phyloP scores from a whole-genome alignment of 331 rosid species.

The Pyrus hybrid region DNA sequence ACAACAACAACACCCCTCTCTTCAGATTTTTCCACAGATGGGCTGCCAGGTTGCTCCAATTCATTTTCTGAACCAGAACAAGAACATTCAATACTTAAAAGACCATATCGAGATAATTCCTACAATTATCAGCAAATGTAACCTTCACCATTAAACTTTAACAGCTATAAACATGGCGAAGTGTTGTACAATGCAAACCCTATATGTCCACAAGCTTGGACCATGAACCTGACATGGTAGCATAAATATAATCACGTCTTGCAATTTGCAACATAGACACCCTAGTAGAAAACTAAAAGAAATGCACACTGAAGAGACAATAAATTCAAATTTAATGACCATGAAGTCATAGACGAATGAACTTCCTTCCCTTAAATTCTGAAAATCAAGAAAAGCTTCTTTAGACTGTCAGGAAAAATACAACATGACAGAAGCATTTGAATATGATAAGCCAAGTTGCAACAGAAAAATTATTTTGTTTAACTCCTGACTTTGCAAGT shows the following conservation, averaged over 20 bases:
- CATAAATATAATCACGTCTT: not conserved
- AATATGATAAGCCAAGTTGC: not conserved
- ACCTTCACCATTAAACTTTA: not conserved
- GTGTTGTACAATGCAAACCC: not conserved
- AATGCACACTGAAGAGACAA: not conserved
- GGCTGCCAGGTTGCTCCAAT: conserved; percentile 83
- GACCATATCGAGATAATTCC: not conserved
- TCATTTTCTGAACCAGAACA: conserved; percentile 56
- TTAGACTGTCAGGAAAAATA: not conserved
- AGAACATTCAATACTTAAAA: conserved; percentile 3
- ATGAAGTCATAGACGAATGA: not conserved
- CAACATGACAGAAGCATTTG: not conserved
- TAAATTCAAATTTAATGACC: not conserved
- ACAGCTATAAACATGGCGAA: not conserved
- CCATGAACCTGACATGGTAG: not conserved
- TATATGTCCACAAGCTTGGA: not conserved
- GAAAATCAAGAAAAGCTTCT: not conserved
- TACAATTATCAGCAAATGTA: not conserved
- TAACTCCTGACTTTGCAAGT: not conserved
- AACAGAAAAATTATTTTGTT: not conserved
- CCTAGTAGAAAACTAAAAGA: not conserved
- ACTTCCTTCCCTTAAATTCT: not conserved
- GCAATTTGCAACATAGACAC: not conserved
- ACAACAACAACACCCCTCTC: conserved; percentile 83
- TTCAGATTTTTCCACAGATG: conserved; percentile 80